Evolutionary conservation across 1,284 basidiomycete genomes (phyloP).

Genomic region (Porodaedalea pini): DNA sequence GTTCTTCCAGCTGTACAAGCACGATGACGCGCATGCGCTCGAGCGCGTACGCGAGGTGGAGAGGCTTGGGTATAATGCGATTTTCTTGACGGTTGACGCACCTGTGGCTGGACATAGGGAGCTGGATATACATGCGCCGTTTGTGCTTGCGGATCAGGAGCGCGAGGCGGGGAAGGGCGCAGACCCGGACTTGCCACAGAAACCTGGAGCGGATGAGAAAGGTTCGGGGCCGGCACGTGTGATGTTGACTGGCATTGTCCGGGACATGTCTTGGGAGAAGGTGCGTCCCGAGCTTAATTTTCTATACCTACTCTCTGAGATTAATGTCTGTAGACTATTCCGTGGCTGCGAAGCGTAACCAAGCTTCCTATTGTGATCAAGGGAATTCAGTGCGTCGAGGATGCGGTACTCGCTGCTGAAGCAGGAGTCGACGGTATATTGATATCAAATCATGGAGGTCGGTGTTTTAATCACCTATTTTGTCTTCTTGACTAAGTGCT

Average conservation of each 20-base stretch:
- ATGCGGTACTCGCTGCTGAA: conserved; percentile 86
- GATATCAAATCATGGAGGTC: conserved; percentile 89
- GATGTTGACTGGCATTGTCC: conserved; percentile 58
- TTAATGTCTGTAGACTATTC: conserved; percentile 51
- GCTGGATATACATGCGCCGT: conserved; percentile 65
- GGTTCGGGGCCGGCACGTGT: conserved; percentile 60
- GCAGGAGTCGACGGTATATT: conserved; percentile 84
- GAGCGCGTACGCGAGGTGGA: conserved; percentile 73
- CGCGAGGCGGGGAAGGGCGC: conserved; percentile 33
- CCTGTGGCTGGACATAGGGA: conserved; percentile 85
- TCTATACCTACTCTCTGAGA: neutral
- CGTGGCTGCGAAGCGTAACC: conserved; percentile 74
- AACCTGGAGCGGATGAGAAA: conserved; percentile 36
- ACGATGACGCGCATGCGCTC: conserved; percentile 68
- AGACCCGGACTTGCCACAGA: conserved; percentile 30
- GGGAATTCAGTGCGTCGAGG: conserved; percentile 78
- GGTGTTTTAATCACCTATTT: conserved; percentile 27
- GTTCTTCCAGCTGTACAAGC: conserved; percentile 89
- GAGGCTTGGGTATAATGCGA: conserved; percentile 73
- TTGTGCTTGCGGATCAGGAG: conserved; percentile 60
- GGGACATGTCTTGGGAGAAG: conserved; percentile 72
- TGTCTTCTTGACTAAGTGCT: conserved; percentile 25
- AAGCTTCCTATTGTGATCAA: conserved; percentile 83
- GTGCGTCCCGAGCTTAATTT: conserved; percentile 28
- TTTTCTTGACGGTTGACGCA: conserved; percentile 91